Evolutionary conservation across 768 basidiomycete species (phyloP).

Genomic region (Pleurotus djamor): DNA sequence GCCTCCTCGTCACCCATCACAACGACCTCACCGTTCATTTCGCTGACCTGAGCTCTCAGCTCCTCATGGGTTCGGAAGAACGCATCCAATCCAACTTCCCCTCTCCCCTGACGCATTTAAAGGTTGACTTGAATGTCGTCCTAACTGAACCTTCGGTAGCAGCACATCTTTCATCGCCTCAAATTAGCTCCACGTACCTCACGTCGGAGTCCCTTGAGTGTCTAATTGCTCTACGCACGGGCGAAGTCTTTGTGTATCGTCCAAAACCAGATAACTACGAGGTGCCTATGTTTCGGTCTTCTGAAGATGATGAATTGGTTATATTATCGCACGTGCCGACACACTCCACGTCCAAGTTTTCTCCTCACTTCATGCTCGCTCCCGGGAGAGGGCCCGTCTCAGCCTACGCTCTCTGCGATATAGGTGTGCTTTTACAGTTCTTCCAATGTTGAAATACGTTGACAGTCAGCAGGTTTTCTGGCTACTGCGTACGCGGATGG

Average conservation of each 20-base stretch:
- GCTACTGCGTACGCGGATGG: conserved; percentile 68
- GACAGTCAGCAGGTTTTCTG: conserved; percentile 59
- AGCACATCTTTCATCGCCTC: conserved; percentile 20
- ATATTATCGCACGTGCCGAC: conserved; percentile 47
- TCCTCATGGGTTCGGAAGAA: conserved; percentile 46
- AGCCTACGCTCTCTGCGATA: conserved; percentile 65
- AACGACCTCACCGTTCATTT: conserved; percentile 66
- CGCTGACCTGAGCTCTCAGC: conserved; percentile 71
- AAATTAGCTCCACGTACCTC: conserved; percentile 34
- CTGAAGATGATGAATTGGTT: conserved; percentile 47
- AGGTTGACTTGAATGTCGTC: conserved; percentile 53
- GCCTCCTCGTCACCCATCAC: conserved; percentile 64
- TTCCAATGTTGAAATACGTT: neutral
- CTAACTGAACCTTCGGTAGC: conserved; percentile 41
- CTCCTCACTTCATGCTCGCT: conserved; percentile 60
- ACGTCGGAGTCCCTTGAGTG: conserved; percentile 58
- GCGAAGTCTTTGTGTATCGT: conserved; percentile 55
- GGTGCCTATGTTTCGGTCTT: conserved; percentile 16
- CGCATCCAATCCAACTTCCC: conserved; percentile 67
- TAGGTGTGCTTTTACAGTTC: conserved; percentile 45
- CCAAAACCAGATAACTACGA: conserved; percentile 11
- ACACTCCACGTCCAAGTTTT: conserved; percentile 41
- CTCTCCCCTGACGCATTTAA: conserved; percentile 55
- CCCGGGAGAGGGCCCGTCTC: conserved; percentile 45
- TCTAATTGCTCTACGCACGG: conserved; percentile 49